phyloP scores from a whole-genome alignment of 2,329 filamentous ascomycete genomes.

The Arachnopeziza araneosa region DNA sequence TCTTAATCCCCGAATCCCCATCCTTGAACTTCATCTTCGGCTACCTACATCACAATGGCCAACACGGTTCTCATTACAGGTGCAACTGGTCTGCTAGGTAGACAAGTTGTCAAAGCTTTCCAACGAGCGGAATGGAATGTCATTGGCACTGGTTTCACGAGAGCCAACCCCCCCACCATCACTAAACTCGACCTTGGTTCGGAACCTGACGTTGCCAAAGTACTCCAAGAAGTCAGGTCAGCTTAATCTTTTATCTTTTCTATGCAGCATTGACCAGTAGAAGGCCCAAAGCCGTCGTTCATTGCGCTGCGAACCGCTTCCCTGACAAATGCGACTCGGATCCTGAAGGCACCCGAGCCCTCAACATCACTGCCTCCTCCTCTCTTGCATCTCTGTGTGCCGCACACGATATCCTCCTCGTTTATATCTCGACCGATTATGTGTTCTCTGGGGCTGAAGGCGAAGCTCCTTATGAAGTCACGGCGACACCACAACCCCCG shows the following conservation, averaged over 20 bases:
- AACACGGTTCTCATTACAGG: slow-evolving; percentile 71
- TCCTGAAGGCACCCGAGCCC: slow-evolving; percentile 64
- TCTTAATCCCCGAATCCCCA: background rate
- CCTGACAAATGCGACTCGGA: slow-evolving; percentile 81
- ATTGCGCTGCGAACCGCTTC: slow-evolving; percentile 83
- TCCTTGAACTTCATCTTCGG: background rate
- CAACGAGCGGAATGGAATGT: slow-evolving; percentile 60
- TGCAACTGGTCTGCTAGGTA: slow-evolving; percentile 76
- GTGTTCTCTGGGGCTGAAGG: slow-evolving; percentile 69
- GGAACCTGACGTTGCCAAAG: slow-evolving; percentile 40
- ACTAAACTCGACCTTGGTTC: slow-evolving; percentile 37
- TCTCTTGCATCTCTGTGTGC: slow-evolving; percentile 62
- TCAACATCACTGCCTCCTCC: slow-evolving; percentile 70
- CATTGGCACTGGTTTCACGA: slow-evolving; percentile 67
- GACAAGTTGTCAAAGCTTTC: slow-evolving; percentile 71
- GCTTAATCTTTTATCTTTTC: slow-evolving; percentile 22
- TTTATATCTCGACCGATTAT: slow-evolving; percentile 81
- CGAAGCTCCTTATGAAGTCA: slow-evolving; percentile 75
- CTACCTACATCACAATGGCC: slow-evolving; percentile 19
- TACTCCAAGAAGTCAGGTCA: slow-evolving; percentile 51
- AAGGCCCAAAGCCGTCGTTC: slow-evolving; percentile 72
- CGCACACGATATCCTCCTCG: slow-evolving; percentile 53
- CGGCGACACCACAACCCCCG: slow-evolving; percentile 59
- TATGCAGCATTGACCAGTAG: slow-evolving; percentile 13
- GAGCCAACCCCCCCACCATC: slow-evolving; percentile 64